phyloP scores from a whole-genome alignment of 192 early-diverging fungal species.

The Backusella australiensis region DNA sequence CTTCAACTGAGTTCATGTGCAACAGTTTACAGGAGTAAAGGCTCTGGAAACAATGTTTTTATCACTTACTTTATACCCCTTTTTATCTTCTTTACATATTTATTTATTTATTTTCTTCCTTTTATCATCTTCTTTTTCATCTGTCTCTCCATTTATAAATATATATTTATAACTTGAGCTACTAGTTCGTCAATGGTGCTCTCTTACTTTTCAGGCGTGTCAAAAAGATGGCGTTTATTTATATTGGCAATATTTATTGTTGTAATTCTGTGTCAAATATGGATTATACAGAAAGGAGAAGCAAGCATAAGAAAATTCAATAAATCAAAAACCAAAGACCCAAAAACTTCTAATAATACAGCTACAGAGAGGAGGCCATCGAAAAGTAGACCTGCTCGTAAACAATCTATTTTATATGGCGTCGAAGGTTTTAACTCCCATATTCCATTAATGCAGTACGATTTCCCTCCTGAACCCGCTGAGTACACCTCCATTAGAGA shows the following conservation, averaged over 20 bases:
- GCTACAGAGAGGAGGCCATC: too few relatives aligned
- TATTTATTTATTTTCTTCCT: background rate
- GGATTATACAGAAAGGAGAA: background rate
- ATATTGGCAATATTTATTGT: background rate
- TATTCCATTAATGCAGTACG: constrained; percentile 18
- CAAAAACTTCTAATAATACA: background rate
- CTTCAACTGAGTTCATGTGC: background rate
- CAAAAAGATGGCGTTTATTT: background rate
- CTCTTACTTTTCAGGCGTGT: background rate
- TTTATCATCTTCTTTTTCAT: background rate
- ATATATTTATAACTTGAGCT: background rate
- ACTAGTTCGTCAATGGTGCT: background rate
- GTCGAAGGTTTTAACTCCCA: background rate
- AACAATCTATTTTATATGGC: background rate
- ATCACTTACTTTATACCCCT: background rate
- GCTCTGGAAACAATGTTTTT: background rate
- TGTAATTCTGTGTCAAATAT: background rate
- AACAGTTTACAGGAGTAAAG: background rate
- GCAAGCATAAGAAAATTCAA: background rate
- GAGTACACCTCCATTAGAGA: constrained; percentile 12
- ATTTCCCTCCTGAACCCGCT: constrained; percentile 18
- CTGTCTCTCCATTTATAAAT: background rate
- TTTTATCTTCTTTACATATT: background rate
- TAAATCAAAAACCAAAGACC: background rate
- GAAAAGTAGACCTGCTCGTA: background rate